phyloP scores from a whole-genome alignment of 2,329 filamentous ascomycete species.

The Aspergillus fijiensis region DNA sequence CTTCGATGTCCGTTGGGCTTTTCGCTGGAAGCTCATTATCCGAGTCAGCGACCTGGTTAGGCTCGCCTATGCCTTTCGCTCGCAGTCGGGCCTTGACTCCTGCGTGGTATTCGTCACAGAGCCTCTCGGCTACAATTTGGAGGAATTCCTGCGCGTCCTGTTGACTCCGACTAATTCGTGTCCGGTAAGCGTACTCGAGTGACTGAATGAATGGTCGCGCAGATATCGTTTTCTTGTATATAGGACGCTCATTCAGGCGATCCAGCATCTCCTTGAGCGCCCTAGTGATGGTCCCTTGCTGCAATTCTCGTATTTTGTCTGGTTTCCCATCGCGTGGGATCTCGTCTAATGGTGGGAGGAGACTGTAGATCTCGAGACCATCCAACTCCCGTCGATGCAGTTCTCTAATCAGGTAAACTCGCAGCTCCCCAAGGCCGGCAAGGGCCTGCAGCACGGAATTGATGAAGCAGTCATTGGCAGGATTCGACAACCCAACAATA shows the following conservation, averaged over 20 bases:
- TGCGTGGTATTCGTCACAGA: conserved; percentile 92
- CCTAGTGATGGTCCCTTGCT: conserved; percentile 77
- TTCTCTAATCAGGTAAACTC: conserved; percentile 89
- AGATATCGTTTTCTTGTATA: conserved; percentile 90
- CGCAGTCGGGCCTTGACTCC: conserved; percentile 68
- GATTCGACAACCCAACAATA: conserved; percentile 83
- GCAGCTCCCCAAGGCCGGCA: conserved; percentile 83
- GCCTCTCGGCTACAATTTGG: conserved; percentile 85
- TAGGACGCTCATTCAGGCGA: conserved; percentile 85
- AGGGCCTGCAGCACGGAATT: conserved; percentile 94
- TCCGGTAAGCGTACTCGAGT: conserved; percentile 81
- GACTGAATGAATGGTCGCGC: conserved; percentile 80
- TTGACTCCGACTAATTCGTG: conserved; percentile 88
- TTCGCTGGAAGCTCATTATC: conserved; percentile 19
- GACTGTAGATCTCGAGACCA: conserved; percentile 70
- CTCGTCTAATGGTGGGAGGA: conserved; percentile 52
- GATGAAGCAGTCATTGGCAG: conserved; percentile 95
- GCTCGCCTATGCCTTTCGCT: conserved; percentile 26
- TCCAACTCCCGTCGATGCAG: conserved; percentile 80
- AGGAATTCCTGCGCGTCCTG: conserved; percentile 98
- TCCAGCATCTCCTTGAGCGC: conserved; percentile 92
- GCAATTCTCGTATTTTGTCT: conserved; percentile 60
- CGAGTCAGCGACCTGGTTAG: conserved; percentile 13
- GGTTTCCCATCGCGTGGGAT: conserved; percentile 39
- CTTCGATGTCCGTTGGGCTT: conserved; percentile 33